A percentile compares a stretch with the other conserved stretches of the same genome.
These are phyloP conservation scores for Dalbergia cultrata DNA, from an alignment of 306 rosid species.

Conservation along the genomic window DNA sequence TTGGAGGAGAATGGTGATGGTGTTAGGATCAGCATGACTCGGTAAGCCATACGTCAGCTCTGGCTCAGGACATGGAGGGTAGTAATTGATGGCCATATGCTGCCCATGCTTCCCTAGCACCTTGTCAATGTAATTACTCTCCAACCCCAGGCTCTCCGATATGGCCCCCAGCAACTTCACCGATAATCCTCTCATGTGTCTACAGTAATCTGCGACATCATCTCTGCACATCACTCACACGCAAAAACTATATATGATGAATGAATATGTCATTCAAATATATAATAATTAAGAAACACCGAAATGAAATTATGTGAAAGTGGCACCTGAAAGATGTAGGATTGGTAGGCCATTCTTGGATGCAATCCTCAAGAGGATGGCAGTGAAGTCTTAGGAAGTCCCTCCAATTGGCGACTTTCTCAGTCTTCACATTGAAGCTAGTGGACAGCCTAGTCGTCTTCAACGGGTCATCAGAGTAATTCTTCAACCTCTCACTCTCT, in stretches of 20 bases:
- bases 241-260: too few relatives aligned
- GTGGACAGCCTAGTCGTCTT: conserved; percentile 87
- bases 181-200: conserved; percentile 58
- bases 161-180: conserved; percentile 62
- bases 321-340: conserved; percentile 72
- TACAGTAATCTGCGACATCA: conserved; percentile 62
- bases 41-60: conserved; percentile 89
- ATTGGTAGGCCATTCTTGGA: conserved; percentile 78
- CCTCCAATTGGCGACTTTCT: conserved; percentile 81
- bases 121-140: conserved; percentile 58
- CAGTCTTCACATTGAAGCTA: conserved; percentile 81
- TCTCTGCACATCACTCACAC: conserved; percentile 48
- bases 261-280: too few relatives aligned
- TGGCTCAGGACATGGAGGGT: conserved; percentile 90
- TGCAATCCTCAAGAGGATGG: conserved; percentile 71
- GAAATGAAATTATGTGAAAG: too few relatives aligned
- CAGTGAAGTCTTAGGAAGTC: conserved; percentile 88
- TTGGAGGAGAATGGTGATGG: conserved; percentile 77
- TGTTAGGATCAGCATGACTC: conserved; percentile 88
- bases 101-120: conserved; percentile 83
- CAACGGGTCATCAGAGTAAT: conserved; percentile 75
- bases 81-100: conserved; percentile 89
- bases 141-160: conserved; percentile 81
- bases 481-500: conserved; percentile 77
- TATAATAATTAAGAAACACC: too few relatives aligned